These are phyloP conservation scores for Leucocoprinus sp. DNA, from an alignment of 768 basidiomycete species.

Conservation along the genomic window DNA sequence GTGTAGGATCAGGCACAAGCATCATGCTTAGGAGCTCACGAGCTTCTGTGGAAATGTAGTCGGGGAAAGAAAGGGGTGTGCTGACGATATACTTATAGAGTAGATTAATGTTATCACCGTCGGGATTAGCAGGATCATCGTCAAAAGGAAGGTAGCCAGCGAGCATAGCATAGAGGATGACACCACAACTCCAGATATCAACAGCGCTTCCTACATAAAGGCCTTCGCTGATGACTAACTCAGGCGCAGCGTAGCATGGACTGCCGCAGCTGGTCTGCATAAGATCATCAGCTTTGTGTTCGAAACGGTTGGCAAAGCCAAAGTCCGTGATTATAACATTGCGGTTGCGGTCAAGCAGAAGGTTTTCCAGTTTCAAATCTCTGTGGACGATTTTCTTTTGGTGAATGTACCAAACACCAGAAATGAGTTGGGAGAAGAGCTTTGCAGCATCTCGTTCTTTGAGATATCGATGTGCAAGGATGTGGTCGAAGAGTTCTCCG, in stretches of 20 bases:
- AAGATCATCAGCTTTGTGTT: conserved; percentile 85
- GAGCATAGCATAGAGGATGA: conserved; percentile 95
- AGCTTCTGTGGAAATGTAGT: conserved; percentile 81
- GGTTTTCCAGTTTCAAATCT: conserved; percentile 97
- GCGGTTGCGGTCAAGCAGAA: conserved; percentile 92
- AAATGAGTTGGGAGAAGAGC: conserved; percentile 96
- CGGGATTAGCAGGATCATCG: conserved; percentile 97
- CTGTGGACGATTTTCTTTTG: conserved; percentile 99
- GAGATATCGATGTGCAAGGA: conserved; percentile 94
- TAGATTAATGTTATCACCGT: conserved; percentile 98
- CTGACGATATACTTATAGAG: conserved; percentile 98
- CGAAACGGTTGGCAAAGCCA: conserved; percentile 97
- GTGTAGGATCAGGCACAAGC: conserved; percentile 88
- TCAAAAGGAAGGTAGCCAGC: conserved; percentile 98
- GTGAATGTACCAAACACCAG: conserved; percentile 98
- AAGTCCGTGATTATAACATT: conserved; percentile 99
- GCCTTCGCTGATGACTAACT: conserved; percentile 95
- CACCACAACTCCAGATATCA: conserved; percentile 96
- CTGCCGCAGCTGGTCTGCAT: conserved; percentile 98
- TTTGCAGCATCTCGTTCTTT: conserved; percentile 91
- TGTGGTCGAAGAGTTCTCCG: conserved; percentile 98
- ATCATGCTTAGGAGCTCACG: conserved; percentile 80
- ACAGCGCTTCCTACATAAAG: conserved; percentile 96
- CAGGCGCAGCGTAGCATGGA: conserved; percentile 97
- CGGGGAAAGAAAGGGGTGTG: conserved; percentile 95